Conservation (phyloP, 352 stramenopile species). For the Pythium brachiatum region DNA sequence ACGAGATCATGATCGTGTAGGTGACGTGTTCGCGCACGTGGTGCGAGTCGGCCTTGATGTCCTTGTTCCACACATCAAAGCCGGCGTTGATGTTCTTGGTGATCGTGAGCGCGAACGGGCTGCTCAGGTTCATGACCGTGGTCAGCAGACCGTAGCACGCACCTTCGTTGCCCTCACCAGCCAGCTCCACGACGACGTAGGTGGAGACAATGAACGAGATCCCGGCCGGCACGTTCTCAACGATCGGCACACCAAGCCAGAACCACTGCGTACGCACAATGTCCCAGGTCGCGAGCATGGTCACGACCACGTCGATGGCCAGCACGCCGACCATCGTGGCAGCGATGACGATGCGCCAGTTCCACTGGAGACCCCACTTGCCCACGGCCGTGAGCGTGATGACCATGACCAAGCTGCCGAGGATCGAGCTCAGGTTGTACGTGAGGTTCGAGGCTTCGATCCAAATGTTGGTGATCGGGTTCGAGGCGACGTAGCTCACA, state of each 20-base stretch:
- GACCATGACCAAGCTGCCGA: slow-evolving; percentile 20
- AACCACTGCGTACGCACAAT: slow-evolving; percentile 28
- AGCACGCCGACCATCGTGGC: slow-evolving; percentile 24
- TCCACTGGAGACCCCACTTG: slow-evolving; percentile 34
- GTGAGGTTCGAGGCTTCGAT: slow-evolving; percentile 27
- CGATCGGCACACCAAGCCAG: slow-evolving; percentile 30
- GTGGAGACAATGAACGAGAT: slow-evolving; percentile 36
- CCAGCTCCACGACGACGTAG: slow-evolving; percentile 35
- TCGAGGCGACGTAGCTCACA: slow-evolving; percentile 22
- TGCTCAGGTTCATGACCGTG: slow-evolving; percentile 31
- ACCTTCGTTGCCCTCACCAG: slow-evolving; percentile 34
- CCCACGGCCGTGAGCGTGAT: slow-evolving; percentile 25
- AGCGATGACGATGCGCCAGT: slow-evolving; percentile 27
- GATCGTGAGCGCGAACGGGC: slow-evolving; percentile 28
- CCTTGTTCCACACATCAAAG: slow-evolving; percentile 30
- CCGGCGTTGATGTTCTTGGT: slow-evolving; percentile 32
- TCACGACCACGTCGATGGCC: slow-evolving; percentile 23
- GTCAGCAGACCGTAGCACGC: slow-evolving; percentile 38
- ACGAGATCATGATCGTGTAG: slow-evolving; percentile 31
- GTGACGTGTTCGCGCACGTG: slow-evolving; percentile 33
- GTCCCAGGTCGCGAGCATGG: slow-evolving; percentile 30
- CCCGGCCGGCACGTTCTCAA: slow-evolving; percentile 28
- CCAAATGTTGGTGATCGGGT: slow-evolving; percentile 27
- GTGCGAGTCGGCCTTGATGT: slow-evolving; percentile 25
- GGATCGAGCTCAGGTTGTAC: slow-evolving; percentile 25